phyloP scores from a whole-genome alignment of 306 rosid genomes.

The Rosa persica region DNA sequence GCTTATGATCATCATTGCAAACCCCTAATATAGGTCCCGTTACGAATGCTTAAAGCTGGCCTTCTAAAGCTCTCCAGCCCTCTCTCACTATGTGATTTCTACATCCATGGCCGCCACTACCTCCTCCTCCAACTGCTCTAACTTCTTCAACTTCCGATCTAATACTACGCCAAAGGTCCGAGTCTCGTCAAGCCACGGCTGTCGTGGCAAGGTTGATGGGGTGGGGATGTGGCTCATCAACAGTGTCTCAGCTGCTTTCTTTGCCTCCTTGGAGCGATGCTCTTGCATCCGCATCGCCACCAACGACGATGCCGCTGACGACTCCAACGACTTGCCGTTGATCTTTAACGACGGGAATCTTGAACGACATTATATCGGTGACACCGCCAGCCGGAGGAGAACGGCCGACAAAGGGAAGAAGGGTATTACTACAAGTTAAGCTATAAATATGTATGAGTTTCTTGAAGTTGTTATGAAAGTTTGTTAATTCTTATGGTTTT shows the following conservation, averaged over 20 bases:
- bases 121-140: conserved; percentile 37
- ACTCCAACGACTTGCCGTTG: conserved; percentile 66
- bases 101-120: conserved; percentile 60
- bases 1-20: neutral
- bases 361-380: conserved; percentile 31
- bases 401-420: conserved; percentile 55
- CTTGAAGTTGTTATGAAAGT: neutral
- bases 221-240: conserved; percentile 77
- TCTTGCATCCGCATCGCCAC: conserved; percentile 81
- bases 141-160: conserved; percentile 56
- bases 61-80: neutral
- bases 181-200: conserved; percentile 31
- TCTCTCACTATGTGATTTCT: neutral
- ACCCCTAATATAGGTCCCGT: conserved; percentile 2
- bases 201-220: conserved; percentile 64
- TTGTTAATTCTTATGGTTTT: neutral
- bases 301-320: conserved; percentile 47
- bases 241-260: conserved; percentile 61
- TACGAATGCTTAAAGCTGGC: conserved; percentile 19
- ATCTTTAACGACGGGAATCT: conserved; percentile 63
- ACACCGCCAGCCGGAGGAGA: conserved; percentile 41
- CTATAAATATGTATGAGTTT: neutral
- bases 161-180: conserved; percentile 31
- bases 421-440: neutral
- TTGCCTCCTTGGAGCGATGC: conserved; percentile 65